Evolutionary conservation across 495 filamentous ascomycete species (phyloP), one percentile per base, ranked within the genome.

Genomic region (Ramalina intermedia): DNA sequence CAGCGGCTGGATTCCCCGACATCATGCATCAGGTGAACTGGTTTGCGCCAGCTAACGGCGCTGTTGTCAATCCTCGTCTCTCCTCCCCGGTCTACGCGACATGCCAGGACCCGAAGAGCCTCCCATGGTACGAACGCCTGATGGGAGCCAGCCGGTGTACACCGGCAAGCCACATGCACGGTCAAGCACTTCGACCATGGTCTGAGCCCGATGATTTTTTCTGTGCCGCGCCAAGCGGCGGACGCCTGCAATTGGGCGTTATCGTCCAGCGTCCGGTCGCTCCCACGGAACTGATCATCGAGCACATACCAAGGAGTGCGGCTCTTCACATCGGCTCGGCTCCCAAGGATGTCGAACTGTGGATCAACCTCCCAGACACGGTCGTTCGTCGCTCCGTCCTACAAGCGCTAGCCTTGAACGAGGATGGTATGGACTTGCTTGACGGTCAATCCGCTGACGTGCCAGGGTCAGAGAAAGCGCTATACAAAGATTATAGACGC

Each of bases 171-270:
- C 12, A 33, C 8, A 33, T 33, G 29, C 29, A 9, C 29, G 29
- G 29, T 4, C 29, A 33, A 5, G 70, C 68, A 16, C 55, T 72
- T 14, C 42, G 47, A 3, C 47, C 62, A 1, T 73, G 71, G 71
- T 52, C 66, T 12, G 71, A 72, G 21, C 49, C 49, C 7, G 67
- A 66, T n/a, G 71, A 74, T 27, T 67, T 68, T 50, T 74, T 68
- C 69, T 75, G 71, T 51, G 58, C 58, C 23, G 61, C 62, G 16
- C 41, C 46, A n/a, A 59, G 60, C 8, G 40, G 61, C 18, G 68
- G 67, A 5, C 61, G 64, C 38, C 47, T 67, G 6, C 72, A 75
- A 48, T 54, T 75, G 5, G 48, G 59, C 9, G 56, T 72, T 4
- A 29, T 54, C 1, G 58, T 73, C 0, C 55, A 61, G 6, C 62